Conservation (phyloP, 139 green algal genomes). For the Micractinium sp. region DNA sequence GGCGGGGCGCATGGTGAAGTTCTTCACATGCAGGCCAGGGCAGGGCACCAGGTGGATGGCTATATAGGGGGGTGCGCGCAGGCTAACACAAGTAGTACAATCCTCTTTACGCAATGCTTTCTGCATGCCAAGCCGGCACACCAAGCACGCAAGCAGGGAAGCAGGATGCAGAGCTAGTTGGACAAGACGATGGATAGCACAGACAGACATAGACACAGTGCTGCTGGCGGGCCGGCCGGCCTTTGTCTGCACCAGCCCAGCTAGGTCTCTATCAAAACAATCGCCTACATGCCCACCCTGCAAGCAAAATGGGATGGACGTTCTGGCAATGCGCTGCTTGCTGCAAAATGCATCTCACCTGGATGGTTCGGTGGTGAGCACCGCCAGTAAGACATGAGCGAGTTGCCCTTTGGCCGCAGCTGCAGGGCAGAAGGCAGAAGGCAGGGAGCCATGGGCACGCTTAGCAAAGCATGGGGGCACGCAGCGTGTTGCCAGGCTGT, state of each 20-base stretch:
- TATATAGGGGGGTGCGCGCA: background rate
- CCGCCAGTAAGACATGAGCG: constrained; percentile 25
- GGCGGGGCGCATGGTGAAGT: background rate
- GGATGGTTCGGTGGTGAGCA: background rate
- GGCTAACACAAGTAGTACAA: too few species aligned
- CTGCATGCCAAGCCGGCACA: too few species aligned
- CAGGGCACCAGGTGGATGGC: background rate
- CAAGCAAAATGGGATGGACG: background rate
- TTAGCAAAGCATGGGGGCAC: background rate
- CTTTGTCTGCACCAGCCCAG: too few species aligned
- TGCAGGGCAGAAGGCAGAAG: background rate
- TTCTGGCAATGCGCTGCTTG: background rate
- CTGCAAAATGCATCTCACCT: background rate
- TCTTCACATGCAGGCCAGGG: background rate
- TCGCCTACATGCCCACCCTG: too few species aligned
- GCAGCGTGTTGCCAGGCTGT: too few species aligned
- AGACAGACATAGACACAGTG: too few species aligned
- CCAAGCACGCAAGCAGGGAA: too few species aligned
- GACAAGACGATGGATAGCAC: too few species aligned
- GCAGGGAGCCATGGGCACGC: background rate
- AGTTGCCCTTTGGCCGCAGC: constrained; percentile 11
- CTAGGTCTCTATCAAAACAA: background rate
- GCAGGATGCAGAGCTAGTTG: too few species aligned
- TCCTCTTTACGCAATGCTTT: too few species aligned
- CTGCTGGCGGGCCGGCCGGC: too few species aligned